phyloP scores from a whole-genome alignment of 192 early-diverging fungal genomes.

The Coemansia sp. region DNA sequence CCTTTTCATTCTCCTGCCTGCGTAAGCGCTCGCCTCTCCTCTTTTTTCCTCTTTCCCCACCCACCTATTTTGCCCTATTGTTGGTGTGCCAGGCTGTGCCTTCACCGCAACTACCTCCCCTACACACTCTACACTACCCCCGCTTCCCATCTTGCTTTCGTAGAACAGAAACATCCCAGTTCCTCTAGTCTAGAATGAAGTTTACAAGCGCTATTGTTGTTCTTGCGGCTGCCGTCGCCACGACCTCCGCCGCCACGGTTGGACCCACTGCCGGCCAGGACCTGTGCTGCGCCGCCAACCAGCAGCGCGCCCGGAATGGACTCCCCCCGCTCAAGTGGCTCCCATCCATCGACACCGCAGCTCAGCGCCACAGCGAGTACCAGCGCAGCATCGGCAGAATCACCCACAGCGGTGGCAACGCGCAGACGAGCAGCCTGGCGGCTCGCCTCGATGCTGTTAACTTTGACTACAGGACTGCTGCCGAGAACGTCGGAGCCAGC shows the following conservation, averaged over 20 bases:
- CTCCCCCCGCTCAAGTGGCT: slow-evolving; percentile 28
- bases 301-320: slow-evolving; percentile 10
- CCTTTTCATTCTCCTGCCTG: neutral
- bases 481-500: slow-evolving; percentile 42
- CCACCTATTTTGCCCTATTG: neutral
- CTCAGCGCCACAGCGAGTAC: slow-evolving; percentile 28
- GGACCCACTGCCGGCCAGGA: slow-evolving; percentile 29
- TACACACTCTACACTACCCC: slow-evolving; percentile 3
- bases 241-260: slow-evolving; percentile 9
- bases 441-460: slow-evolving; percentile 15
- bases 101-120: slow-evolving; percentile 1
- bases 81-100: slow-evolving; percentile 39
- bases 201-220: slow-evolving; percentile 13
- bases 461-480: slow-evolving; percentile 29
- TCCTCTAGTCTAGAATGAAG: slow-evolving; percentile 32
- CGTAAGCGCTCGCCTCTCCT: neutral
- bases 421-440: slow-evolving; percentile 6
- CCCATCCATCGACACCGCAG: slow-evolving; percentile 18
- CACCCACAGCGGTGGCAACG: slow-evolving; percentile 17
- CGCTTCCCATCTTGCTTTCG: neutral
- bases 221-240: slow-evolving; percentile 15
- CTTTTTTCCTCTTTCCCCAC: neutral
- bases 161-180: neutral
- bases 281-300: slow-evolving; percentile 49
- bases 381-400: slow-evolving; percentile 9